Evolutionary conservation across 1,284 basidiomycete species (phyloP), one percentile per base, ranked within the genome.

Genomic region (Omphalotus olearius): DNA sequence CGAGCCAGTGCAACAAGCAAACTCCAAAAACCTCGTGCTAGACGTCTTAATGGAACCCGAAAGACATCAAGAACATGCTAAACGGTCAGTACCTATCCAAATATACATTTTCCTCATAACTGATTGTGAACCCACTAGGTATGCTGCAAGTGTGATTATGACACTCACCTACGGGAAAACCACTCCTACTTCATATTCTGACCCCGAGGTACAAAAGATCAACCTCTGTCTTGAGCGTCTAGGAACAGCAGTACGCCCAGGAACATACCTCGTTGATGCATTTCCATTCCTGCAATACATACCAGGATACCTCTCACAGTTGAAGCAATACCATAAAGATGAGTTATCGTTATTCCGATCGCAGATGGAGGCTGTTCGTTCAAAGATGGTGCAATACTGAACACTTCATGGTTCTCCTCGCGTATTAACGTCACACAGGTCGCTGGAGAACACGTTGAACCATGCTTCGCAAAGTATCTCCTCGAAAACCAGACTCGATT

Each of bases 21-120:
- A 73, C 23, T 80, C 81, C 2, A 70, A 70, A 41, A 68, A 73
- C 44, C 69, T 79, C 26, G 64, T 84, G 11, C 57, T 80, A 2
- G 80, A 84, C 56, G 70, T 84, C 26, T 58, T 84, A 1, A 65
- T 70, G 0, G 61, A 71, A 7, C 81, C 82, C 0, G 62, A 70
- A 0, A 62, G 63, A 16, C 80, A 82, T 59, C 74, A 80, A 56
- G 67, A 72, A 18, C 82, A 83, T 54, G 72, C 73, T 0, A 76
- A 73, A 55, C 67, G 75, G 80, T 76, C 54, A 6, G 60, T 57
- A 25, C 4, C 38, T 25, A 16, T 26, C 26, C 17, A n/a, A 2
- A 46, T 18, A 23, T 11, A 25, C 11, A 6, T 25, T 1, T 4
- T 11, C 20, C 18, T 20, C 17, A 30, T 1, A 14, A 11, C 28